A percentile compares a stretch with the other conserved stretches of the same genome.
These are phyloP conservation scores for Brassica incana DNA, from an alignment of 345 rosid genomes.

Conservation along the genomic window DNA sequence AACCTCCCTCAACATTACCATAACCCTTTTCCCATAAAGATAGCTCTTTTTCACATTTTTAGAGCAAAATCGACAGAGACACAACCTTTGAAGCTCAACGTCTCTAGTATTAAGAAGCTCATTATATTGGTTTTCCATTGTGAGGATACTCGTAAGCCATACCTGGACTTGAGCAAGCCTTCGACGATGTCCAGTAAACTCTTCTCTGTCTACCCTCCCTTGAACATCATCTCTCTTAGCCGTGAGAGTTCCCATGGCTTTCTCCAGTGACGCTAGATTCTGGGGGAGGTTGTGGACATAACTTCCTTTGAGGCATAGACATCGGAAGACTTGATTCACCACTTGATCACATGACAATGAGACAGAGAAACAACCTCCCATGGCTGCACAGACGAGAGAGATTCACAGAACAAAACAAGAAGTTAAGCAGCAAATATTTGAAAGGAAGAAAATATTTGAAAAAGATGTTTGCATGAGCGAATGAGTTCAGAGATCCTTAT, in stretches of 20 bases:
- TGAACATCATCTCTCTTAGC: background rate
- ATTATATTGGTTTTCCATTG: background rate
- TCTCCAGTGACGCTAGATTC: background rate
- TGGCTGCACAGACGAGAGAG: background rate
- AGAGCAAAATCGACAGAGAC: background rate
- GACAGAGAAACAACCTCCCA: background rate
- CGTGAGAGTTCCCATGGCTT: background rate
- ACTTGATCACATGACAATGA: background rate
- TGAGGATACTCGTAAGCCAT: background rate
- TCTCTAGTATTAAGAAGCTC: background rate
- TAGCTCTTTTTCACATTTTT: background rate
- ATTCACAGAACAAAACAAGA: background rate
- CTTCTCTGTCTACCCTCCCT: background rate
- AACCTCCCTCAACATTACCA: background rate
- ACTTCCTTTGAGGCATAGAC: background rate
- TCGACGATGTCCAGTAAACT: background rate
- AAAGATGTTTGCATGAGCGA: background rate
- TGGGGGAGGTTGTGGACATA: background rate
- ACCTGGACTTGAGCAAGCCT: background rate
- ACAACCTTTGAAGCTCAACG: background rate
- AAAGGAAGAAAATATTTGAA: background rate
- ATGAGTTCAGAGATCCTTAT: background rate
- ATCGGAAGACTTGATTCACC: background rate
- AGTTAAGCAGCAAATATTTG: background rate
- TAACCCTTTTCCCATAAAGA: background rate